phyloP scores from a whole-genome alignment of 129 eudicot species.

The sunflower (Helianthus annuus) region DNA sequence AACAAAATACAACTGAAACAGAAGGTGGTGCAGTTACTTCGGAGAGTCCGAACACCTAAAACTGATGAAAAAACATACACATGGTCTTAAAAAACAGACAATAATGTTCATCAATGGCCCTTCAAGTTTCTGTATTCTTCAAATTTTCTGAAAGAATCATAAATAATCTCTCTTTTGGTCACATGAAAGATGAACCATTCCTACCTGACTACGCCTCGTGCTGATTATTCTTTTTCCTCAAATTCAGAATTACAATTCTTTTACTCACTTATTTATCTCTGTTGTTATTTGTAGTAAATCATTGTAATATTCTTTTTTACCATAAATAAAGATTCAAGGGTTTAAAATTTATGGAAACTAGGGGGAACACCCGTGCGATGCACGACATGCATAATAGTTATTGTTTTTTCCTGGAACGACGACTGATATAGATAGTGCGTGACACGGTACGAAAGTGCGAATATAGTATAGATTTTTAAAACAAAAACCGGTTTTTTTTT shows the following conservation, averaged over 20 bases:
- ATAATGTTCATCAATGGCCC: constrained; percentile 40
- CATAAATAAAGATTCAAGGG: not conserved
- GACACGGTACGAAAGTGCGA: no score
- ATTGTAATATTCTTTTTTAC: constrained; percentile 19
- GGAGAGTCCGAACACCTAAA: constrained; percentile 58
- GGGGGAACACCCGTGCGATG: no score
- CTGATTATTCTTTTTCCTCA: constrained; percentile 43
- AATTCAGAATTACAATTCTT: constrained; percentile 25
- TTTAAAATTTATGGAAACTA: no score
- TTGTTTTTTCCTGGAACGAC: no score
- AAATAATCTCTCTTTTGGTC: constrained; percentile 29
- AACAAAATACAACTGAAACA: constrained; percentile 57
- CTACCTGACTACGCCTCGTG: not conserved
- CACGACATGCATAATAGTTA: no score
- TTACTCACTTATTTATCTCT: not conserved
- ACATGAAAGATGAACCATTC: constrained; percentile 13
- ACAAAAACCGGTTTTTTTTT: no score
- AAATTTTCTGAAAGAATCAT: constrained; percentile 41
- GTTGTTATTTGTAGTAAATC: constrained; percentile 5
- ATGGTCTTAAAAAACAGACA: constrained; percentile 14
- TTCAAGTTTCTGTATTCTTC: constrained; percentile 43
- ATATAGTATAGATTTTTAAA: no score
- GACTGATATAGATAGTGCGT: no score
- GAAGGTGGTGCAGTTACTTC: constrained; percentile 52
- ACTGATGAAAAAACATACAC: constrained; percentile 22